Conservation (phyloP, 345 rosid species). For the Citrus unshiu region DNA sequence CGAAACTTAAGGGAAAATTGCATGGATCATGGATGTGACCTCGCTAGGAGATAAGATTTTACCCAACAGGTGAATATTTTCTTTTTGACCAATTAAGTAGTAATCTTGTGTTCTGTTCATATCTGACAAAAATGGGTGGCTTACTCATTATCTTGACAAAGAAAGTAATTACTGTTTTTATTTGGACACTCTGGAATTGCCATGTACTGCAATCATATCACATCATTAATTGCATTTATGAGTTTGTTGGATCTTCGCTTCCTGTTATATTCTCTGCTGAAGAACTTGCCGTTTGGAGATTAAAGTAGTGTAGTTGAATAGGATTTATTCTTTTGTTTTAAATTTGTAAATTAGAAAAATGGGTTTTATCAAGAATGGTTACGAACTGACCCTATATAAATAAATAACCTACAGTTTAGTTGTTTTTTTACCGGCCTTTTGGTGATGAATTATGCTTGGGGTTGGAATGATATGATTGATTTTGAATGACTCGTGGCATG, state of each 20-base stretch:
- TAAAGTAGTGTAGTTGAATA: too few relatives aligned
- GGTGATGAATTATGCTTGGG: not conserved
- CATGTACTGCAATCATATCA: not conserved
- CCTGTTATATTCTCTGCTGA: too few relatives aligned
- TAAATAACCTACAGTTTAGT: not conserved
- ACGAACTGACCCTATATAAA: not conserved
- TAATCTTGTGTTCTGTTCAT: not conserved
- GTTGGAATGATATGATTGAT: not conserved
- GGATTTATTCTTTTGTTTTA: too few relatives aligned
- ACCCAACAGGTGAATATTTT: not conserved
- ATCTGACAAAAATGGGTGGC: not conserved
- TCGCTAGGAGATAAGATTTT: not conserved
- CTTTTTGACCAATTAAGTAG: constrained; percentile 1
- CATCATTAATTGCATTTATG: too few relatives aligned
- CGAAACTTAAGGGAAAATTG: not conserved
- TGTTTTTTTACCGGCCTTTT: not conserved
- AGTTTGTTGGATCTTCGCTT: too few relatives aligned
- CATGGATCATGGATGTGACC: not conserved
- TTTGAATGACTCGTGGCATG: not conserved
- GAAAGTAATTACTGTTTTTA: not conserved
- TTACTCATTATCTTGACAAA: not conserved
- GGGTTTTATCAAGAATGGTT: not conserved
- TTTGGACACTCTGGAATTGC: not conserved
- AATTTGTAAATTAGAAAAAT: not conserved
- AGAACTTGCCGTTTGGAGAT: too few relatives aligned